Base-by-base conservation (phyloP, 2,329 filamentous ascomycete species). In the Amesomyces nigricolor region DNA sequence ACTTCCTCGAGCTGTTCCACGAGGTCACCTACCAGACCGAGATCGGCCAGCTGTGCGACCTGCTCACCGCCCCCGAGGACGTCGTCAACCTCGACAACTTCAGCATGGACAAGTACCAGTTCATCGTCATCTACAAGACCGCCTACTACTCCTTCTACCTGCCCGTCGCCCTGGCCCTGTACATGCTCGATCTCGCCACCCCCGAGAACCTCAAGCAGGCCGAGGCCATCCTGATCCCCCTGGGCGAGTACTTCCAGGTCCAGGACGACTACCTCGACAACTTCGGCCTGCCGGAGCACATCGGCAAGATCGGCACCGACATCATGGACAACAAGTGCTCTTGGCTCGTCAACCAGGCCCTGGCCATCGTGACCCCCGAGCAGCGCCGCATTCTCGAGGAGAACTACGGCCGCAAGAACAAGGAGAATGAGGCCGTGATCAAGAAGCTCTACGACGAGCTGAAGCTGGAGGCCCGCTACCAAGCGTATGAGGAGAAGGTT, bases 321-420 rank as follows among this genome's bases (percentile, higher is more conserved):
- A 99, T 99, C 73, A 86, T 91, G 80, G 94, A 99, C 77, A 99
- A 99, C 83, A 99, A 99, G 82, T 99, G 94, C 81, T 95, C 89
- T 42, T 99, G 94, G 94, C 78, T 99, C 58, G 82, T 99, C 73
- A 99, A 99, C 81, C 87, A 96, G 75, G 94, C 94, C 46, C 79
- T 99, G 57, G 80, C 85, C 71, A 81, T 87, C 60, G 88, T 83
- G 62, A 91, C 81, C 2, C 85, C 89, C 1, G 90, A 92, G 71
- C 94, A 99, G 80, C 85, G 91, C 68, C 80, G 88, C 74, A 73
- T 95, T 39, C 85, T 99, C 50, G 90, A 96, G 69, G 83, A 89
- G 56, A 92, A 96, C 78, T 99, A 99, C 72, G 94, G 94, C 64
- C 85, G 85, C 70, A 99, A 97, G 80, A 86, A 97, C 74, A 81